Evolutionary conservation across 2,329 filamentous ascomycete genomes (phyloP).

Genomic region (Apiospora pterosperma): DNA sequence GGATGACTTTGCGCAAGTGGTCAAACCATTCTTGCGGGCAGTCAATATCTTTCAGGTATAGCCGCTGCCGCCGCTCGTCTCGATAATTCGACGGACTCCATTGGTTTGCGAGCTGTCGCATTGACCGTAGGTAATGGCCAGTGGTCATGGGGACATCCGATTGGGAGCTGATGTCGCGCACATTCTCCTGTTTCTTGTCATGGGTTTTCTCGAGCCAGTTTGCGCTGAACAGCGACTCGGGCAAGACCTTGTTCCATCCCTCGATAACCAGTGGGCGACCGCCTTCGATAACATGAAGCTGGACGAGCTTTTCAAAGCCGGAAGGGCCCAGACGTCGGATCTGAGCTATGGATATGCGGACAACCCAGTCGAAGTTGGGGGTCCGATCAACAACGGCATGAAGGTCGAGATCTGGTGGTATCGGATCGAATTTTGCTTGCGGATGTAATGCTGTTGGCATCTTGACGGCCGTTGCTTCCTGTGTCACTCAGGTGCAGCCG

Average conservation of each 20-base stretch:
- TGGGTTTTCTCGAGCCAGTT: slow-evolving; percentile 78
- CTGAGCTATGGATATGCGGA: slow-evolving; percentile 73
- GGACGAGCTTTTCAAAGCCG: slow-evolving; percentile 81
- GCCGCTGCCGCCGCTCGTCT: slow-evolving; percentile 75
- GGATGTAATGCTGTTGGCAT: slow-evolving; percentile 78
- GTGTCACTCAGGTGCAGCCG: neutral
- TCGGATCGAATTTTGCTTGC: slow-evolving; percentile 86
- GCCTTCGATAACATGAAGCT: slow-evolving; percentile 76
- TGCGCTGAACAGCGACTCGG: slow-evolving; percentile 73
- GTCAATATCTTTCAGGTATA: slow-evolving; percentile 97
- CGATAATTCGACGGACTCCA: slow-evolving; percentile 74
- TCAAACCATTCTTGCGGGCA: slow-evolving; percentile 85
- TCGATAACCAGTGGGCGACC: slow-evolving; percentile 90
- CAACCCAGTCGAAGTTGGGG: slow-evolving; percentile 83
- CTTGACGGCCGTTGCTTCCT: slow-evolving; percentile 21
- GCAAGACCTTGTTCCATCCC: slow-evolving; percentile 75
- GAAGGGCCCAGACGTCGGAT: slow-evolving; percentile 74
- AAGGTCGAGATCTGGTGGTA: slow-evolving; percentile 82
- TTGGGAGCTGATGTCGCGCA: slow-evolving; percentile 74
- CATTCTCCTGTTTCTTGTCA: slow-evolving; percentile 80
- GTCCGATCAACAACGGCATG: slow-evolving; percentile 70
- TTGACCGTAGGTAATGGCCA: slow-evolving; percentile 84
- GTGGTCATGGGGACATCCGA: slow-evolving; percentile 79
- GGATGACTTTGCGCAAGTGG: slow-evolving; percentile 73
- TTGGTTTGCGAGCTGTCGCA: slow-evolving; percentile 80